A percentile compares a stretch with the other conserved stretches of the same genome.
Evolutionary conservation across 1,139 yeast species (phyloP).

Genomic region (Scheffersomyces stambukii): DNA sequence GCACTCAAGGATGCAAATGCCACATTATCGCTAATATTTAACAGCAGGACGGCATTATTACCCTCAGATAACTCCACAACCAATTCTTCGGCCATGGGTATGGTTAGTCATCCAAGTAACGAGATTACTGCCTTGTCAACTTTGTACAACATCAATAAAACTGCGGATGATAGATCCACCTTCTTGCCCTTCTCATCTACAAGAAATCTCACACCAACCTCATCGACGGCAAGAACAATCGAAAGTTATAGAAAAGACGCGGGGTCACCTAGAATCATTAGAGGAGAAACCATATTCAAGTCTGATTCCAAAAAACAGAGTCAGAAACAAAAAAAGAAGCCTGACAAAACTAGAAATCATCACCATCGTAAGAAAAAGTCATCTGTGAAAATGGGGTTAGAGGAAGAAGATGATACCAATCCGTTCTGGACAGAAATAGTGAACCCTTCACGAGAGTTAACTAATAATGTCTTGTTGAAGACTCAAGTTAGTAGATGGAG

Average conservation of each 20-base stretch:
- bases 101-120: slow-evolving; percentile 27
- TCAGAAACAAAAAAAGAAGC: neutral
- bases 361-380: neutral
- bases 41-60: slow-evolving; percentile 12
- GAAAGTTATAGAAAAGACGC: slow-evolving; percentile 8
- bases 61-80: slow-evolving; percentile 27
- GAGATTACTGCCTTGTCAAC: slow-evolving; percentile 37
- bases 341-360: neutral
- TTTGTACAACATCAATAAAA: slow-evolving; percentile 37
- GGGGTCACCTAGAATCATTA: slow-evolving; percentile 11
- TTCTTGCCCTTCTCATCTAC: slow-evolving; percentile 9
- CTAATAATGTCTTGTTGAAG: slow-evolving; percentile 35
- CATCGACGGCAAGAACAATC: slow-evolving; percentile 3
- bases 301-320: neutral
- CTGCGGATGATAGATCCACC: slow-evolving; percentile 22
- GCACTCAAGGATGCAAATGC: slow-evolving; percentile 16
- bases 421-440: slow-evolving; percentile 62
- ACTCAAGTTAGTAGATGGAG: slow-evolving; percentile 68
- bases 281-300: slow-evolving; percentile 9
- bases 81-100: slow-evolving; percentile 34
- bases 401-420: slow-evolving; percentile 14
- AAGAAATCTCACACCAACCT: slow-evolving; percentile 7
- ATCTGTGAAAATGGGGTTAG: neutral
- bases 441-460: slow-evolving; percentile 63
- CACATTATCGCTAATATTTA: slow-evolving; percentile 25